Evolutionary conservation across 306 rosid genomes (phyloP), one percentile per base, ranked within the genome.

Genomic region (Inga leiocalycina): DNA sequence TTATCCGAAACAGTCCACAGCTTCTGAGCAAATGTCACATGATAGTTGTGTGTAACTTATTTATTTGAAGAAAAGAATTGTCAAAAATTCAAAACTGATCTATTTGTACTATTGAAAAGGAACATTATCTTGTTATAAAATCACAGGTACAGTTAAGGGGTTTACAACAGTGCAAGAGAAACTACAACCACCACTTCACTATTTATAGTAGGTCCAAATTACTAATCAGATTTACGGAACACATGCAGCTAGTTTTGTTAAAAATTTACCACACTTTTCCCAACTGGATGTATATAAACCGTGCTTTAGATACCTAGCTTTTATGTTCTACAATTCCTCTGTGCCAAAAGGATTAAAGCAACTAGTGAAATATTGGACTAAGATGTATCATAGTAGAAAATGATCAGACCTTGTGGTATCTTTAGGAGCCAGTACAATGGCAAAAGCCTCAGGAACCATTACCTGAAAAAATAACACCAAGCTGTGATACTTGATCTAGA

Each of bases 381-480:
- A 71, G 4, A 32, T n/a, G 30, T 37, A 34, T 43, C 37, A 72
- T 46, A 24, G 74, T 59, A 77, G 65, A 76, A 30, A 64, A 41
- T 77, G 15, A 72, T 59, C 81, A 70, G 71, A 94, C 95, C 97
- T 90, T 64, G 90, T 76, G 57, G 89, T 54, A 85, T 94, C 98
- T 9, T 82, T 89, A 49, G 98, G 97, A 46, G 98, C 97, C 88
- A 93, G 82, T 74, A 94, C 97, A 89, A 90, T 86, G 67, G 97
- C 97, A 83, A 94, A 88, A 68, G 94, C 98, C 90, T 94, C 94
- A 2, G 97, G 93, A 79, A 91, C 80, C 98, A 93, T 93, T 43
- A 77, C 81, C 97, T 94, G 90, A 66, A 78, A 76, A 68, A 64
- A 35, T 44, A 78, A 83, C 39, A 67, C 32, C 46, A 62, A 80